Evolutionary conservation across 2,329 filamentous ascomycete species (phyloP), one percentile per base, ranked within the genome.

Genomic region (Talaromyces sp.): DNA sequence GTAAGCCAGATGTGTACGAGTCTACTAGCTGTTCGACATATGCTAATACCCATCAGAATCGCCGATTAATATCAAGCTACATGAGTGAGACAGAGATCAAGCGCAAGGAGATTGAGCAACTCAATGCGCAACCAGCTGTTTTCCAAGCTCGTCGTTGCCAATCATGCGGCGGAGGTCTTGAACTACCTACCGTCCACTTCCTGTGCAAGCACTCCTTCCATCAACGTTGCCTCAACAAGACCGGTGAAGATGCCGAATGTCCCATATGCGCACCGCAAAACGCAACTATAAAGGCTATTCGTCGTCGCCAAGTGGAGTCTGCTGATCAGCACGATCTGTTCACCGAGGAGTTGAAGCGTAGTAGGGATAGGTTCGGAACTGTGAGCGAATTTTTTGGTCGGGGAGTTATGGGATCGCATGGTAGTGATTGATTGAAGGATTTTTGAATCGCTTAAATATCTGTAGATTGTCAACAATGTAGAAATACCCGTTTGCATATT

Each of bases 141-240:
- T 98, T 99, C 81, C 91, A 96, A 74, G 88, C 92, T 0, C 93
- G 92, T 37, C 86, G 95, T 58, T 99, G 95, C 74, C 88, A 89
- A 31, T 88, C 90, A 58, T 99, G 95, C 74, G 87, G 86, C 16
- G 84, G 87, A 40, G 83, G 86, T 28, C 82, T 98, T 18, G 93
- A 97, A 67, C 81, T 98, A 12, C 95, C 95, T 0, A 91, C 88
- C 0, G 93, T 99, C 55, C 95, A 99, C 73, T 99, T 99, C 75
- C 78, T 99, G 66, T 99, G 95, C 80, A 96, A 96, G 75, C 95
- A 99, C 75, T 93, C 89, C 65, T 99, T 97, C 81, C 95, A 99
- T 73, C 91, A 96, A 78, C 84, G 91, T 52, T 99, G 93, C 75
- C 79, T 99, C 46, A 90, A 91, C 72, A 80, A 82, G 5, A 80